Percentiles rank a stretch among this genome's conserved stretches.
Evolutionary conservation across 768 basidiomycete genomes (phyloP).

Genomic region (Kwoniella sp.): DNA sequence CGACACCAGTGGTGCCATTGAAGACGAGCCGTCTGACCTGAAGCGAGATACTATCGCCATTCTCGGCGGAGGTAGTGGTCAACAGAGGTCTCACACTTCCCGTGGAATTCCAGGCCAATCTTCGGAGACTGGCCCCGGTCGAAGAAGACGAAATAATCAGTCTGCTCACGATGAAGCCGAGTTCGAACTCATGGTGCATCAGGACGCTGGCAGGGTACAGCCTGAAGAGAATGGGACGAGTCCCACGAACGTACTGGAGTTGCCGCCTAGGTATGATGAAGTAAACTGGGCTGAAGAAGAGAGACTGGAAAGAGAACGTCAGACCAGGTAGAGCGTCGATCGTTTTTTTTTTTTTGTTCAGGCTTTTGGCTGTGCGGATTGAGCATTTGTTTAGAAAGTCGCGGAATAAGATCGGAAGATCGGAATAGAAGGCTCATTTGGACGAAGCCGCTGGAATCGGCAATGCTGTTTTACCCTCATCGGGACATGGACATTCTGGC

Average conservation of each 20-base stretch:
- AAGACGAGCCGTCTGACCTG: conserved; percentile 36
- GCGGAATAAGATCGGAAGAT: too few species aligned
- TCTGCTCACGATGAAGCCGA: conserved; percentile 25
- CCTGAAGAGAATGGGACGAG: neutral
- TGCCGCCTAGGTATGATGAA: conserved; percentile 51
- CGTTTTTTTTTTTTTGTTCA: too few species aligned
- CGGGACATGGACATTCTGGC: neutral
- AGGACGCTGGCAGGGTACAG: conserved; percentile 41
- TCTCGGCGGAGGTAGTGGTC: conserved; percentile 17
- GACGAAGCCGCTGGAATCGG: neutral
- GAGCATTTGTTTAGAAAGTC: too few species aligned
- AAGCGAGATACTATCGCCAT: conserved; percentile 46
- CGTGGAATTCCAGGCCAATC: neutral
- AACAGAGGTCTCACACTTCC: neutral
- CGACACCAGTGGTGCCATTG: neutral
- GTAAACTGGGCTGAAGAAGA: conserved; percentile 40
- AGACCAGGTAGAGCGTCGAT: neutral
- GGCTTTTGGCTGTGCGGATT: too few species aligned
- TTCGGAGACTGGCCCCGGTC: conserved; percentile 2
- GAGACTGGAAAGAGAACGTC: neutral
- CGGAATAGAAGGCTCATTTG: too few species aligned
- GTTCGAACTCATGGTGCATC: conserved; percentile 44
- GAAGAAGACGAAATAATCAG: conserved; percentile 16
- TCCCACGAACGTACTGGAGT: conserved; percentile 27
- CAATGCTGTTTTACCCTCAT: neutral